phyloP scores from a whole-genome alignment of 2,329 filamentous ascomycete genomes.

The Fusarium sp. region DNA sequence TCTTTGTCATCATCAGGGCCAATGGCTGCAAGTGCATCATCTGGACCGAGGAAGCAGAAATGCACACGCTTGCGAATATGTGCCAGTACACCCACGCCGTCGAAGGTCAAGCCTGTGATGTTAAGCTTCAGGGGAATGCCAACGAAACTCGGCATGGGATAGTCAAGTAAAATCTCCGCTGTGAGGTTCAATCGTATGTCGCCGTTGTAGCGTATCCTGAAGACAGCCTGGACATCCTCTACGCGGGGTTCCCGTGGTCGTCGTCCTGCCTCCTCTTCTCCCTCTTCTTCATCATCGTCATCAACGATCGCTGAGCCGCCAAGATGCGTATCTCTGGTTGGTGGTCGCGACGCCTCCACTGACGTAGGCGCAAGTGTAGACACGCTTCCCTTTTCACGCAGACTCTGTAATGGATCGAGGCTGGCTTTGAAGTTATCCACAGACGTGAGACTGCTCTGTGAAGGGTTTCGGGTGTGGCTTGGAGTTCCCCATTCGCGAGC shows the following conservation, averaged over 20 bases:
- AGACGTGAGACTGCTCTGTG: slow-evolving; percentile 59
- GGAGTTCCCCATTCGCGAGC: slow-evolving; percentile 27
- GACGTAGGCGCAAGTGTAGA: slow-evolving; percentile 70
- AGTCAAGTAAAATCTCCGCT: slow-evolving; percentile 94
- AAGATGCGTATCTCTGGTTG: slow-evolving; percentile 63
- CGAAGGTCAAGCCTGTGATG: slow-evolving; percentile 94
- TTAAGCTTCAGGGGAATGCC: slow-evolving; percentile 94
- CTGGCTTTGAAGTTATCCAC: slow-evolving; percentile 54
- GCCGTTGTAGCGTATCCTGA: slow-evolving; percentile 88
- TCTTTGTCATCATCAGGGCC: slow-evolving; percentile 57
- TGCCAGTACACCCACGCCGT: slow-evolving; percentile 91
- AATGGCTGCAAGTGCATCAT: slow-evolving; percentile 84
- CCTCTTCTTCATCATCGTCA: slow-evolving; percentile 49
- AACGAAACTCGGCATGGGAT: slow-evolving; percentile 98
- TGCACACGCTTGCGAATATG: slow-evolving; percentile 90
- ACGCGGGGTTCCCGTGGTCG: slow-evolving; percentile 73
- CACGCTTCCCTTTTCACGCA: slow-evolving; percentile 71
- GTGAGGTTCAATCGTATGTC: slow-evolving; percentile 90
- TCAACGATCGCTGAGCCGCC: slow-evolving; percentile 54
- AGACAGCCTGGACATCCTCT: slow-evolving; percentile 92
- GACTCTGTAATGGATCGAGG: slow-evolving; percentile 56
- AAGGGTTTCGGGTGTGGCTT: slow-evolving; percentile 57
- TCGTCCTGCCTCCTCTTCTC: slow-evolving; percentile 43
- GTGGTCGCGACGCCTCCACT: slow-evolving; percentile 64
- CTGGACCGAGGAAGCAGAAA: slow-evolving; percentile 93